Evolutionary conservation across 306 rosid species (phyloP).

Genomic region (Trifolium pratense): DNA sequence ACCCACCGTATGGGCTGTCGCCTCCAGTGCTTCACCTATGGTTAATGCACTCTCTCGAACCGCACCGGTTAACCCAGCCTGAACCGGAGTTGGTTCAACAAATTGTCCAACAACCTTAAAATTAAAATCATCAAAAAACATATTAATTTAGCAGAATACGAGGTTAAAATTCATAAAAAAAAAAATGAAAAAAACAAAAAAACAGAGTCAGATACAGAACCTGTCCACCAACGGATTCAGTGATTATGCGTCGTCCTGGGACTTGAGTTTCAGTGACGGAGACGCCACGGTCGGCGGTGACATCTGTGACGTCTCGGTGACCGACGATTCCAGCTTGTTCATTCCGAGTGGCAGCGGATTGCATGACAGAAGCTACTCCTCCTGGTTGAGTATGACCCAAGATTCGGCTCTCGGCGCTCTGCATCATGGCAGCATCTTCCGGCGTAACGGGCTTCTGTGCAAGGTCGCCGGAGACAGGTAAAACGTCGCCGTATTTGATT

Average conservation of each 20-base stretch:
- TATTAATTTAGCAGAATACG: neutral
- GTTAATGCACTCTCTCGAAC: conserved; percentile 47
- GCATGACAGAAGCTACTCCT: conserved; percentile 69
- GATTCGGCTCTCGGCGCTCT: conserved; percentile 63
- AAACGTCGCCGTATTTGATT: conserved; percentile 72
- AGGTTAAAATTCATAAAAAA: neutral
- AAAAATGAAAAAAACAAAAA: neutral
- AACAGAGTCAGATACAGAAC: conserved; percentile 31
- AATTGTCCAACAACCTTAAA: conserved; percentile 66
- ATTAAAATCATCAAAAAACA: neutral
- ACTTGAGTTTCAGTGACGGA: conserved; percentile 52
- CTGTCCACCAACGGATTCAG: conserved; percentile 78
- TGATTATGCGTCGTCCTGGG: conserved; percentile 64
- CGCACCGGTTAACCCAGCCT: neutral
- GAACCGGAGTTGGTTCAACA: conserved; percentile 48
- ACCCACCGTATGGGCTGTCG: conserved; percentile 54
- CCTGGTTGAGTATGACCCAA: conserved; percentile 65
- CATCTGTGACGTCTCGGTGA: conserved; percentile 52
- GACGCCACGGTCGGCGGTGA: conserved; percentile 59
- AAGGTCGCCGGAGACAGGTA: conserved; percentile 61
- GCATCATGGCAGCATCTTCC: conserved; percentile 83
- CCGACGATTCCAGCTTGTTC: conserved; percentile 59
- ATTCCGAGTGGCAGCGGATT: conserved; percentile 64
- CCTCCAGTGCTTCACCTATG: conserved; percentile 86
- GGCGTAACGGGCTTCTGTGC: conserved; percentile 65